Base-by-base conservation (phyloP, 129 eudicot genomes). In the Centella asiatica region DNA sequence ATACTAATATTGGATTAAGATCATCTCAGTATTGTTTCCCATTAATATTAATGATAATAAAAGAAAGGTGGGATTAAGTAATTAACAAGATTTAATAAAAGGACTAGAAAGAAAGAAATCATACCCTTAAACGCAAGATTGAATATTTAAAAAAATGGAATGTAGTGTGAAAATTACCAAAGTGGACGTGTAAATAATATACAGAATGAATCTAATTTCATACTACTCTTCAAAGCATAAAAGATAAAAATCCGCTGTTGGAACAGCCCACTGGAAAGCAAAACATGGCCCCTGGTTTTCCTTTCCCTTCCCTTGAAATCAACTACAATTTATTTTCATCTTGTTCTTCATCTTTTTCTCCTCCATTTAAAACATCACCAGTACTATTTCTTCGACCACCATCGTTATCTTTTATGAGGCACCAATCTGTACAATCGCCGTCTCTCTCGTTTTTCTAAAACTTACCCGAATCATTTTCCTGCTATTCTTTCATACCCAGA, bases 261-360 rank as follows among this genome's bases (percentile, higher is more conserved):
- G 33, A 79, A 70, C 79, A 69, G 96, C 96, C 96, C 96, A 88
- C 76, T 66, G 96, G 90, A 84, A 85, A 59, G 48, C 69, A 39
- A 74, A 74, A 66, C 47, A 62, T 68, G 80, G 87, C 90, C 85
- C 97, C 71, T 78, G 80, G 97, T 89, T 75, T 85, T 88, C 52
- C 45, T 13, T 51, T 71, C 51, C 64, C 67, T 34, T 46, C 60
- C 44, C 67, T 58, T 60, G 19, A 70, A 74, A 74, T 56, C 83
- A 76, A 80, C 86, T 64, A 51, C 62, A 61, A 67, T 76, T 48
- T 63, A 47, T 45, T 55, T 67, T 48, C n/a, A n/a, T n/a, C 60
- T 46, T 26, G 14, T 49, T 62, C 64, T 48, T 27, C 46, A 26
- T 32, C 62, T 54, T 66, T 14, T 10, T 48, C 29, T 49, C 60